Base-by-base conservation (phyloP, 1,139 yeast species). In the Suhomyces bokatorum region DNA sequence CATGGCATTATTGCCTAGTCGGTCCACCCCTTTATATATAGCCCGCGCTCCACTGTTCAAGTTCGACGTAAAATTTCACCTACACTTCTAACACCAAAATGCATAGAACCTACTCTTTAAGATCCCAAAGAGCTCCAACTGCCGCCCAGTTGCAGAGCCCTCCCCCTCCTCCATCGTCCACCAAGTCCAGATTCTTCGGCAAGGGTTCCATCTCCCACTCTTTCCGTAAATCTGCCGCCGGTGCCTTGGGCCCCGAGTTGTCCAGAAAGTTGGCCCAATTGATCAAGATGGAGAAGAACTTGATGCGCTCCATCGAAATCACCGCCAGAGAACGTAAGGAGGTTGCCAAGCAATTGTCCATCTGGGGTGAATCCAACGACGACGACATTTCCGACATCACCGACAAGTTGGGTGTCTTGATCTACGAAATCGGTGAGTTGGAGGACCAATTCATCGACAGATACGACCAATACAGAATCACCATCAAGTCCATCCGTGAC, bases 371-470 rank as follows among this genome's bases (percentile, higher is more conserved):
- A 59, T 83, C 79, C 56, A 85, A 87, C 59, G 95, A 86, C 60
- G 95, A 86, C 62, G 93, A 86, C 60, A 88, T 87, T 45, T 78
- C 87, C 45, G 95, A 87, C 67, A 84, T 87, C 53, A 85, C 95
- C 52, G 95, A 87, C 67, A 87, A 87, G 67, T 77, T 87, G 63
- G 95, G 95, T 59, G 95, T 87, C 47, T 73, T 87, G 52, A 77
- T 87, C 54, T 85, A 80, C 65, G 95, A 87, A 69, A 73, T 87
- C 63, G 95, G 93, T 70, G 95, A 86, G 69, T 76, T 86, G 62
- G 95, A 87, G 70, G 95, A 86, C 69, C 91, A 85, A 67, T 87
- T 83, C 73, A 86, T 87, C 59, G 93, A 85, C 73, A 83, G 85
- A 69, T 85, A 87, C 66, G 95, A 87, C 62, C 93, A 85, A 69